Base-by-base conservation (phyloP, 2,329 filamentous ascomycete species). In the Diaporthe ilicicola region DNA sequence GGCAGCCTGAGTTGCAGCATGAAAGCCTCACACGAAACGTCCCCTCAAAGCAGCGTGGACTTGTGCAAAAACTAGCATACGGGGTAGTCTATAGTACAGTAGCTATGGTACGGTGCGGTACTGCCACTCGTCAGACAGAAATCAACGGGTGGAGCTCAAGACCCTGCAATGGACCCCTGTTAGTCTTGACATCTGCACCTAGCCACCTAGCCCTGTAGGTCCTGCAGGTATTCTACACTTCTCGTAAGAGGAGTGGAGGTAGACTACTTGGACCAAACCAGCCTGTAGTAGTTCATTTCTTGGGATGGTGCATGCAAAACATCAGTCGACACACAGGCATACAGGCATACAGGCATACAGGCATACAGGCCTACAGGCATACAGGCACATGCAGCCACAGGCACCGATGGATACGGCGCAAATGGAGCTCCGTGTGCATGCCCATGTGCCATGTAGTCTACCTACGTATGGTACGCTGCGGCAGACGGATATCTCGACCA, bases 291-390 rank as follows among this genome's bases (percentile, higher is more conserved):
- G 17, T 22, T 19, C 9, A 39, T 39, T 39, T 27, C 53, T n/a
- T 44, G 39, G 54, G 39, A 6, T 29, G 37, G 39, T 12, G 51
- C 15, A 29, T 61, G 55, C 55, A 59, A 59, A 44, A 44, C 37
- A 59, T 59, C 53, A 59, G 54, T 32, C 55, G 55, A 61, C 55
- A 61, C 34, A 61, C 54, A 56, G 54, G 10, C 55, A 46, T 32
- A 59, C 19, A 53, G 27, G 50, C 24, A 53, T n/a, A n/a, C n/a
- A n/a, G n/a, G n/a, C n/a, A n/a, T n/a, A n/a, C 54, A 56, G 54
- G 10, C 55, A 46, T 32, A 59, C 19, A 53, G 27, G 50, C 24
- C 29, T n/a, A 61, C 54, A 56, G 54, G 10, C 55, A 46, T 32
- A 59, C 19, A 53, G 27, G 50, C 24, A 53, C 17, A 54, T 37